Evolutionary conservation across 306 rosid genomes (phyloP).

Genomic region (Sicyos edulis): DNA sequence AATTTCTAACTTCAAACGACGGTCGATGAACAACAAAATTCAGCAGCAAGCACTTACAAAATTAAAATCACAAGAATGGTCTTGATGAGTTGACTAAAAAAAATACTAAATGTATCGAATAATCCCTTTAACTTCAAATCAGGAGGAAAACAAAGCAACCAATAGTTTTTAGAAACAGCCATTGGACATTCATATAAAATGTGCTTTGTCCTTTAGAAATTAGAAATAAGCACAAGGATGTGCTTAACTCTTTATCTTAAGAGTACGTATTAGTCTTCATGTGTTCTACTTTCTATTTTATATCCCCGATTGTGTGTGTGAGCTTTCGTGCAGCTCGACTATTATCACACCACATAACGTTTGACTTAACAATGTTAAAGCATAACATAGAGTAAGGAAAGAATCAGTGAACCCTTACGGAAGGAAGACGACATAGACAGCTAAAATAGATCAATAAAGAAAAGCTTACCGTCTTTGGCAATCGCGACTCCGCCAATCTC

Average conservation of each 20-base stretch:
- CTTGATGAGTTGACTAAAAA: neutral
- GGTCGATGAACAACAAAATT: neutral
- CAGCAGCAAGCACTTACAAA: neutral
- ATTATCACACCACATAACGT: no score
- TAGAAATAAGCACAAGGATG: no score
- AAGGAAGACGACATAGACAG: neutral
- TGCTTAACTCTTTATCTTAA: no score
- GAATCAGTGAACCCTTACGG: neutral
- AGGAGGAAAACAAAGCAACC: no score
- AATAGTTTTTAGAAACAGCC: no score
- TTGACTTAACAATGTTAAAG: neutral
- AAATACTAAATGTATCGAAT: neutral
- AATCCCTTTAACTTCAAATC: no score
- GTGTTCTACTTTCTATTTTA: neutral
- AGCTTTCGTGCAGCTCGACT: neutral
- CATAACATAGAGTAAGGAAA: neutral
- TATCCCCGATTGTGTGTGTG: no score
- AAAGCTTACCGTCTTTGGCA: conserved; percentile 51
- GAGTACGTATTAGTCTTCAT: neutral
- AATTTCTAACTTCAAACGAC: neutral
- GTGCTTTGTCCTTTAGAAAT: no score
- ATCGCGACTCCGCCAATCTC: conserved; percentile 76
- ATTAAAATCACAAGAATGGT: neutral
- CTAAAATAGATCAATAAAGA: neutral
- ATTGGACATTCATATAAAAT: no score